Evolutionary conservation across 495 filamentous ascomycete species (phyloP).

Genomic region (Penicillium cataractarum): DNA sequence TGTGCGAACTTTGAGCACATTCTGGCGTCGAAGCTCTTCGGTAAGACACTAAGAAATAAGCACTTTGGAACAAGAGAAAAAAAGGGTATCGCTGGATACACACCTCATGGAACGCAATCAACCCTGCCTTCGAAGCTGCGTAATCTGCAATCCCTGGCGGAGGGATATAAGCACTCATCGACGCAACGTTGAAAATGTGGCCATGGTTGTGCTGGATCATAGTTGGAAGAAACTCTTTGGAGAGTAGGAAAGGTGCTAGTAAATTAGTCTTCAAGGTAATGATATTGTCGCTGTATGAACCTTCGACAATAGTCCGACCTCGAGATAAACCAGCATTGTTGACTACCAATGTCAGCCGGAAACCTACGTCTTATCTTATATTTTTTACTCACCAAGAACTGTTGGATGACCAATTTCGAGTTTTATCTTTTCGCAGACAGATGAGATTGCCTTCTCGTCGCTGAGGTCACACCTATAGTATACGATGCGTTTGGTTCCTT

Average conservation of each 20-base stretch:
- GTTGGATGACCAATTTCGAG: slow-evolving; percentile 47
- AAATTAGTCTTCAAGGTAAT: slow-evolving; percentile 67
- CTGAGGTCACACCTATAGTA: slow-evolving; percentile 64
- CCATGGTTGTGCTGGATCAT: slow-evolving; percentile 64
- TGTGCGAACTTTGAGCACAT: slow-evolving; percentile 34
- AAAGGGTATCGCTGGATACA: no score
- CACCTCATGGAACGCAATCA: slow-evolving; percentile 70
- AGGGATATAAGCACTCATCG: slow-evolving; percentile 69
- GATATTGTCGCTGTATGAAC: slow-evolving; percentile 64
- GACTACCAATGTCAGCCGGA: slow-evolving; percentile 51
- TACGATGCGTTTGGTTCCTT: slow-evolving; percentile 3
- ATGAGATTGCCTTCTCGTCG: slow-evolving; percentile 62
- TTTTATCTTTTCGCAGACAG: slow-evolving; percentile 64
- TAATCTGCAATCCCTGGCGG: slow-evolving; percentile 66
- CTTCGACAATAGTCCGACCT: slow-evolving; percentile 65
- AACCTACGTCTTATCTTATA: not conserved
- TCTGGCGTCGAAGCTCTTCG: slow-evolving; percentile 49
- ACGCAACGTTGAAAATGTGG: slow-evolving; percentile 76
- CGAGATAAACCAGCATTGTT: slow-evolving; percentile 79
- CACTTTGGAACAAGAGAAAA: slow-evolving; percentile 1
- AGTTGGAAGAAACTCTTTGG: slow-evolving; percentile 75
- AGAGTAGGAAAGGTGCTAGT: slow-evolving; percentile 70
- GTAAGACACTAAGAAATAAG: slow-evolving; percentile 36
- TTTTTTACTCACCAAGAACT: slow-evolving; percentile 19
- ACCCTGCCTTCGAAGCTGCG: slow-evolving; percentile 69